A percentile compares a stretch with the other conserved stretches of the same genome.
Evolutionary conservation across 805 yeast species (phyloP).

Genomic region (Metschnikowia chrysomelidarum): DNA sequence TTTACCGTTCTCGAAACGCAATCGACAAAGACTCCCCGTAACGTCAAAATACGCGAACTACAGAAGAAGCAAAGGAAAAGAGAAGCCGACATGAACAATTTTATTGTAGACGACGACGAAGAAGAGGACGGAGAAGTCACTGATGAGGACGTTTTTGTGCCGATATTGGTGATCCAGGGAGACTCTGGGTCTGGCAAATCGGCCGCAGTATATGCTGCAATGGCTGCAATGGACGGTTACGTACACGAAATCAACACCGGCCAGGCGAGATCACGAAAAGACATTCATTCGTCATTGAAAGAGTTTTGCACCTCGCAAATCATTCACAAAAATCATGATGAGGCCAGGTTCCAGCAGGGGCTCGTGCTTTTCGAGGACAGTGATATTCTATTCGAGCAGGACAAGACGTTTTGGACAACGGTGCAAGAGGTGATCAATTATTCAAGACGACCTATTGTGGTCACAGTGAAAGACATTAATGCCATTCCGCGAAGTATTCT

Average conservation of each 20-base stretch:
- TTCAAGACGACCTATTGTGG: constrained; percentile 66
- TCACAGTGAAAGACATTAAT: constrained; percentile 56
- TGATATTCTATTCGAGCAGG: constrained; percentile 74
- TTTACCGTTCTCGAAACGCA: constrained; percentile 33
- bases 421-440: constrained; percentile 58
- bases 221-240: constrained; percentile 60
- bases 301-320: constrained; percentile 85
- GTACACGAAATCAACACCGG: constrained; percentile 81
- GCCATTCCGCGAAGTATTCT: constrained; percentile 49
- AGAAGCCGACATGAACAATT: constrained; percentile 28
- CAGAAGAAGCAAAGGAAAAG: constrained; percentile 21
- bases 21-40: constrained; percentile 33
- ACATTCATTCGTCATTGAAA: constrained; percentile 58
- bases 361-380: constrained; percentile 82
- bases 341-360: constrained; percentile 49
- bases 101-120: constrained; percentile 38
- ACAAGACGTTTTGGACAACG: constrained; percentile 77
- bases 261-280: constrained; percentile 70
- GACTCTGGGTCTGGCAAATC: constrained; percentile 78
- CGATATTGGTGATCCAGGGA: constrained; percentile 67
- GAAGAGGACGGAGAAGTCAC: constrained; percentile 25
- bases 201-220: constrained; percentile 64
- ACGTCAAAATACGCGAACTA: constrained; percentile 26
- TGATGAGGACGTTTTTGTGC: constrained; percentile 48
- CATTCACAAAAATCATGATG: constrained; percentile 49